Percentiles rank a stretch among this genome's conserved stretches.
Conservation (phyloP, 495 filamentous ascomycete species). For the Aspergillus cavernicola region DNA sequence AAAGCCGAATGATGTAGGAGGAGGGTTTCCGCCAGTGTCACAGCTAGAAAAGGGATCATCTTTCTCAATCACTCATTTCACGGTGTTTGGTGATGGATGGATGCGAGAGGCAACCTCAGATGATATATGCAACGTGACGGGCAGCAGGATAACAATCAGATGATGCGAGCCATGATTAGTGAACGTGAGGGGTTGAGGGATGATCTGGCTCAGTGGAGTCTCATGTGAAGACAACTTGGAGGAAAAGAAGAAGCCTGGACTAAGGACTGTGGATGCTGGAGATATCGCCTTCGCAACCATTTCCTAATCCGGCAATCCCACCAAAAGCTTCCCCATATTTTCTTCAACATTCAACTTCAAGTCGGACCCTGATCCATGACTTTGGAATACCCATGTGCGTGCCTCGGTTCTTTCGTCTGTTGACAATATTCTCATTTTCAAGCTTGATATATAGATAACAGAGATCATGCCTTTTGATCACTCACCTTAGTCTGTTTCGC, state of each 20-base stretch:
- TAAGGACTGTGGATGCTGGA: too few relatives aligned
- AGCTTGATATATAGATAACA: neutral
- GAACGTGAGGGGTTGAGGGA: neutral
- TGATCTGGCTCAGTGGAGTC: neutral
- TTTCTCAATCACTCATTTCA: conserved; percentile 1
- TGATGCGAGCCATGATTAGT: neutral
- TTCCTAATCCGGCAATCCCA: conserved; percentile 8
- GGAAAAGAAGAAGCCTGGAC: too few relatives aligned
- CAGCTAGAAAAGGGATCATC: conserved; percentile 19
- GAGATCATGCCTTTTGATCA: neutral
- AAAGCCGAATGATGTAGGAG: conserved; percentile 30
- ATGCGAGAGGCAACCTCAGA: conserved; percentile 1
- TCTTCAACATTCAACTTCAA: neutral
- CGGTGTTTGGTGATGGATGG: neutral
- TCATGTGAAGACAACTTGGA: neutral
- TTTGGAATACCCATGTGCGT: conserved; percentile 2
- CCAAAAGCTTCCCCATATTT: conserved; percentile 2
- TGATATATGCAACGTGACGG: neutral
- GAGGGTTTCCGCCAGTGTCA: conserved; percentile 28
- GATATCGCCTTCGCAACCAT: conserved; percentile 17
- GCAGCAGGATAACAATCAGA: neutral
- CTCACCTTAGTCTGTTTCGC: neutral
- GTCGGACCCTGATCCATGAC: neutral
- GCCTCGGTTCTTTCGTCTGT: conserved; percentile 3
- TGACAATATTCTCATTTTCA: neutral